Evolutionary conservation across 768 basidiomycete genomes (phyloP).

Genomic region (Leccinum truebloodii): DNA sequence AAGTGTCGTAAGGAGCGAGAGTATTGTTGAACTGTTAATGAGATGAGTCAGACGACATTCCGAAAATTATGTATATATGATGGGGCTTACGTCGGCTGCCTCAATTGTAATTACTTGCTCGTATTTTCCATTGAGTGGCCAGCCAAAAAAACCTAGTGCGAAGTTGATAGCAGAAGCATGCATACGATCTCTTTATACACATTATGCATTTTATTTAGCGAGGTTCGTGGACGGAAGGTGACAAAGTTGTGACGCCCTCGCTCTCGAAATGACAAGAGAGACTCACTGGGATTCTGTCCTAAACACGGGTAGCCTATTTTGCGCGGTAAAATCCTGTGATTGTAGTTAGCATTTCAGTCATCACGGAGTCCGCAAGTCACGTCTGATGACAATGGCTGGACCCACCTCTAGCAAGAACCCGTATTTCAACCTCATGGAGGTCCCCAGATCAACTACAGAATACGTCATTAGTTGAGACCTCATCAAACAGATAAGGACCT

Average conservation of each 20-base stretch:
- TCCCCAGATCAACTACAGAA: constrained; percentile 57
- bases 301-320: constrained; percentile 71
- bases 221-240: not conserved
- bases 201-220: not conserved
- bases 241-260: not conserved
- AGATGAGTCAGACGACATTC: not conserved
- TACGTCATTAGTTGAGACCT: not conserved
- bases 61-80: constrained; percentile 14
- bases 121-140: constrained; percentile 70
- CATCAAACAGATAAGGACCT: not conserved
- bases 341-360: constrained; percentile 18
- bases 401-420: constrained; percentile 68
- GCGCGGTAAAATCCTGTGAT: constrained; percentile 56
- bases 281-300: constrained; percentile 73
- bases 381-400: not conserved
- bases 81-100: constrained; percentile 48
- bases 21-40: constrained; percentile 72
- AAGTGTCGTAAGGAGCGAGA: constrained; percentile 82
- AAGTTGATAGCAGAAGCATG: constrained; percentile 64
- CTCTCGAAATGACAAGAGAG: not conserved
- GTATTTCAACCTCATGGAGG: constrained; percentile 76
- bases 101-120: constrained; percentile 80
- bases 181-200: constrained; percentile 63
- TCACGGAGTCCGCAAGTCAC: constrained; percentile 4
- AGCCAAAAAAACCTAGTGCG: constrained; percentile 75